Conservation (phyloP, 148 eudicot species). For the Talinum fruticosum region DNA sequence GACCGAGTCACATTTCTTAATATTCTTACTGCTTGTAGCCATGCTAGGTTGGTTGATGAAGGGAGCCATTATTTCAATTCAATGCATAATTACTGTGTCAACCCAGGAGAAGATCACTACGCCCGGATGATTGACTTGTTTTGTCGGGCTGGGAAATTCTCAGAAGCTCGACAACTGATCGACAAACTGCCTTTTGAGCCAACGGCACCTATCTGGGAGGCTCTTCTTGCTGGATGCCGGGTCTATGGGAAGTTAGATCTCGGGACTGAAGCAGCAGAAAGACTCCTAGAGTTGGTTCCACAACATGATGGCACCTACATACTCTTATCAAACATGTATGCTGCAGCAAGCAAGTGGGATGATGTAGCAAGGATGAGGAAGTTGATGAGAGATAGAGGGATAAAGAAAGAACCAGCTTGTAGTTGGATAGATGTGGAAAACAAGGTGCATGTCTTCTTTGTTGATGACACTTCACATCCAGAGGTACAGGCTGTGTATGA, state of each 20-base stretch:
- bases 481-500: slow-evolving; percentile 50
- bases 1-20: slow-evolving; percentile 59
- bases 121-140: slow-evolving; percentile 54
- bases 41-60: slow-evolving; percentile 54
- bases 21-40: slow-evolving; percentile 63
- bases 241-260: slow-evolving; percentile 51
- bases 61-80: slow-evolving; percentile 45
- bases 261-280: slow-evolving; percentile 54
- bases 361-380: slow-evolving; percentile 48
- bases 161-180: slow-evolving; percentile 50
- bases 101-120: slow-evolving; percentile 64
- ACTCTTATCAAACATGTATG: slow-evolving; percentile 57
- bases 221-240: slow-evolving; percentile 57
- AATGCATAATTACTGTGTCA: slow-evolving; percentile 41
- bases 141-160: slow-evolving; percentile 59
- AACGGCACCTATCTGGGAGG: slow-evolving; percentile 54
- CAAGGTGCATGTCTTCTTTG: slow-evolving; percentile 58
- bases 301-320: slow-evolving; percentile 62
- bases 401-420: slow-evolving; percentile 73
- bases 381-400: slow-evolving; percentile 61
- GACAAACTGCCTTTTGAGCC: slow-evolving; percentile 47
- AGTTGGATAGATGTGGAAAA: slow-evolving; percentile 69
- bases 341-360: slow-evolving; percentile 48
- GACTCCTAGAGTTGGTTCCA: slow-evolving; percentile 38
- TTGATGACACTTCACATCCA: slow-evolving; percentile 53